Evolutionary conservation across 202 grass and related monocot species (phyloP).

Genomic region (Schoenoplectus tabernaemontani): DNA sequence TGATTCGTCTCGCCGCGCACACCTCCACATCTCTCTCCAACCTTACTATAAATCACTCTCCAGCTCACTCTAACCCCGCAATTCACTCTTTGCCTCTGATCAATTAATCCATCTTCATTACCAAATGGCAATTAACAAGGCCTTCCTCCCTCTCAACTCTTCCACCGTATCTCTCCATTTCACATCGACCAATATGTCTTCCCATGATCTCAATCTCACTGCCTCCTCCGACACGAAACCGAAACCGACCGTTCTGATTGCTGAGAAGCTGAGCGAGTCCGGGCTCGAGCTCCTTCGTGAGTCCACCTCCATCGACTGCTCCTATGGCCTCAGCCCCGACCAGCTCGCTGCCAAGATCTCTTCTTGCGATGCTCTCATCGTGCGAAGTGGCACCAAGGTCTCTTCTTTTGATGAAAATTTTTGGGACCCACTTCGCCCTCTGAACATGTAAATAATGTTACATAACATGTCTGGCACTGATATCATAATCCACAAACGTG

Average conservation of each 20-base stretch:
- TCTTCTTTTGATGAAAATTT: background rate
- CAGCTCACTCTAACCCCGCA: background rate
- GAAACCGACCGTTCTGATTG: conserved; percentile 62
- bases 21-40: background rate
- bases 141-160: background rate
- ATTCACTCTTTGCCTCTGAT: background rate
- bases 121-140: conserved; percentile 14
- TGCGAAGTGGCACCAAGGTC: conserved; percentile 80
- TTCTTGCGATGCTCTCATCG: conserved; percentile 67
- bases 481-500: background rate
- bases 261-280: conserved; percentile 69
- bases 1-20: background rate
- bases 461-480: background rate
- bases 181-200: conserved; percentile 18
- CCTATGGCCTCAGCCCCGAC: conserved; percentile 59
- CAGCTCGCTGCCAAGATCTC: conserved; percentile 51
- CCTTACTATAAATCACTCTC: conserved; percentile 26
- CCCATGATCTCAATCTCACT: background rate
- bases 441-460: background rate
- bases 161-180: conserved; percentile 12
- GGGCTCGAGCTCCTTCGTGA: conserved; percentile 52
- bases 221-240: background rate
- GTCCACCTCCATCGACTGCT: conserved; percentile 50
- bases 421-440: background rate
- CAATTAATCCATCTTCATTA: background rate